Evolutionary conservation across 805 yeast genomes (phyloP), one percentile per base, ranked within the genome.

Genomic region (Debaryomyces castellii): DNA sequence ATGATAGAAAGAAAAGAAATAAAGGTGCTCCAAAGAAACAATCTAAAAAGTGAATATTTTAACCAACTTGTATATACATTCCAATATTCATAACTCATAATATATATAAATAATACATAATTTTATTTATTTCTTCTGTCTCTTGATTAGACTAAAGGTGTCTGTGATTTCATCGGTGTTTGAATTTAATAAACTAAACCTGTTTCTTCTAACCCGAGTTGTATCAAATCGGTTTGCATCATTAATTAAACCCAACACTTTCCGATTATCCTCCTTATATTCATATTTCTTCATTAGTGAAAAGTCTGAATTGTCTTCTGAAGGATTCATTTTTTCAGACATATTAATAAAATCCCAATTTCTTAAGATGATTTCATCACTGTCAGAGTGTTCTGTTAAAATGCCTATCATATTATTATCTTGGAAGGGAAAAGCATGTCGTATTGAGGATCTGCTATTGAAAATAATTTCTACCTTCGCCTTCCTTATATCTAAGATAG

Each of bases 21-120:
- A 87, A 87, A 67, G 91, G 92, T 65, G 89, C 94, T 10, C 95
- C 94, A 56, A 80, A 83, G 74, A 87, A 87, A 75, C 80, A 77
- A 69, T 50, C 57, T 24, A 53, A 59, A 44, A 58, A 41, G 22
- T 22, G 16, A 17, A 17, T 30, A 25, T 7, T 10, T 16, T 12
- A 12, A 41, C 42, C 33, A 40, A 20, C 44, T 45, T 40, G 42
- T 47, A 35, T 40, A 50, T 40, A 47, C 28, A 44, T 17, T 30
- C 12, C 24, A 21, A 9, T 10, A 14, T 20, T 30, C 42, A 34
- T 37, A 9, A 20, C 18, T 33, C 32, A 40, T 24, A 4, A 43
- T 16, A 16, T 34, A 32, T 27, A 30, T 18, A 38, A 28, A 14
- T 18, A 22, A 23, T 30, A 30, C 7, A 30, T 14, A 16, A 30